These are phyloP conservation scores for Cucurbita moschata DNA, from an alignment of 306 rosid genomes.

Conservation along the genomic window DNA sequence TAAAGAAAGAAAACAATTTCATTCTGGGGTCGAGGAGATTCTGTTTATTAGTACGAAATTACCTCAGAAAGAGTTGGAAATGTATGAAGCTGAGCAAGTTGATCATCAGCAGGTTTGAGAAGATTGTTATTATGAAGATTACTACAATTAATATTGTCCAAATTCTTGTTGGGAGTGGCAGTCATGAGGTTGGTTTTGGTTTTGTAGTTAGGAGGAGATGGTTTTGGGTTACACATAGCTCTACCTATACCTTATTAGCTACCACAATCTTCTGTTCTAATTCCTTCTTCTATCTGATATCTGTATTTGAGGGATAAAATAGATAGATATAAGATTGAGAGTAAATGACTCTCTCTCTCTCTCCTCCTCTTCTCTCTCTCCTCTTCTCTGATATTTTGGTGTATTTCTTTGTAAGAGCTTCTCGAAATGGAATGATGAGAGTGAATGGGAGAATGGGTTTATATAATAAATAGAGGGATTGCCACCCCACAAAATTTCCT, in stretches of 20 bases:
- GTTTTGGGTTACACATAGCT: conserved; percentile 50
- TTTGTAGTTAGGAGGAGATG: conserved; percentile 32
- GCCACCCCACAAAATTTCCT: conserved; percentile 16
- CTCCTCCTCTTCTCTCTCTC: neutral
- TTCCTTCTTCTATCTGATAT: neutral
- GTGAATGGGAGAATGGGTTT: conserved; percentile 22
- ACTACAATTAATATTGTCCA: neutral
- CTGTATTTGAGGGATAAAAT: conserved; percentile 1
- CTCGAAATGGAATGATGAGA: conserved; percentile 19
- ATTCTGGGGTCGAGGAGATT: neutral
- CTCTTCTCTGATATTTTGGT: conserved; percentile 11
- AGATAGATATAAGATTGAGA: neutral
- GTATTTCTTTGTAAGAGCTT: conserved; percentile 1
- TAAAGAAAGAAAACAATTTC: neutral
- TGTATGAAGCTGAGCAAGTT: conserved; percentile 45
- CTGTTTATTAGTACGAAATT: neutral
- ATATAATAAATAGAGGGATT: conserved; percentile 32
- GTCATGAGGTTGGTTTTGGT: conserved; percentile 36
- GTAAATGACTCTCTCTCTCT: neutral
- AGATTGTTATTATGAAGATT: neutral
- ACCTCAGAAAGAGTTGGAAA: conserved; percentile 88
- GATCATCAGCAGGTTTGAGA: conserved; percentile 5
- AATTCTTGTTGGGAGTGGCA: conserved; percentile 16
- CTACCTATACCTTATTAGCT: neutral
- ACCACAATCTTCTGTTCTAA: neutral